A percentile compares a stretch with the other conserved stretches of the same genome.
These are phyloP conservation scores for Nemania sp. DNA, from an alignment of 2,329 filamentous ascomycete genomes.

Conservation along the genomic window DNA sequence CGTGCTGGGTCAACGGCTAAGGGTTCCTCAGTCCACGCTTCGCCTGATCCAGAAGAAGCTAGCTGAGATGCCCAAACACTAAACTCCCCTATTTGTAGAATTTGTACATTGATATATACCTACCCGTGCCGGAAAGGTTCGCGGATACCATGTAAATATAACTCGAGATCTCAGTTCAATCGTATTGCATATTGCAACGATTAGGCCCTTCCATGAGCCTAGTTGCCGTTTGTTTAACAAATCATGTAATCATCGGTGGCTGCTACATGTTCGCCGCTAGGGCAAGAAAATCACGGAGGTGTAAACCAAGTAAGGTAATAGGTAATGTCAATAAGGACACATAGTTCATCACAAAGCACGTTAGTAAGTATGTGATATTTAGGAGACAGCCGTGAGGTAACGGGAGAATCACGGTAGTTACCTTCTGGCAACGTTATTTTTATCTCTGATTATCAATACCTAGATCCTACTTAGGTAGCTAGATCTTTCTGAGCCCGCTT, in stretches of 20 bases:
- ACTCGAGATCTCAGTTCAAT: conserved; percentile 26
- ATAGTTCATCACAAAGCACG: background rate
- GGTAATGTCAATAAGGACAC: too few species aligned
- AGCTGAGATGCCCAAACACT: conserved; percentile 32
- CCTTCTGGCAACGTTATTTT: too few species aligned
- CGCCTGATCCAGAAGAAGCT: conserved; percentile 61
- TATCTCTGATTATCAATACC: too few species aligned
- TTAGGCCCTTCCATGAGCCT: background rate
- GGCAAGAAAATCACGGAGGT: too few species aligned
- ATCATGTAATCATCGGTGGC: too few species aligned
- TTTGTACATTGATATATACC: conserved; percentile 2
- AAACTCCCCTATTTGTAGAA: background rate
- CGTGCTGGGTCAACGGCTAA: conserved; percentile 77
- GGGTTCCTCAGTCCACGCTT: conserved; percentile 69
- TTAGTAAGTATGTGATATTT: background rate
- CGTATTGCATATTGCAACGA: background rate
- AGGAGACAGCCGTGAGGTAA: too few species aligned
- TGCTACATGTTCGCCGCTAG: too few species aligned
- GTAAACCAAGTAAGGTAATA: too few species aligned
- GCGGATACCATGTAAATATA: conserved; percentile 32
- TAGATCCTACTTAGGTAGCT: too few species aligned
- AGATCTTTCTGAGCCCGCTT: too few species aligned
- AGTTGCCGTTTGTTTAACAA: too few species aligned
- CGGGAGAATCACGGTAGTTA: too few species aligned
- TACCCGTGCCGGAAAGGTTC: conserved; percentile 7